Evolutionary conservation across 305 asterid species (phyloP).

Genomic region (Fraxinus sp.): DNA sequence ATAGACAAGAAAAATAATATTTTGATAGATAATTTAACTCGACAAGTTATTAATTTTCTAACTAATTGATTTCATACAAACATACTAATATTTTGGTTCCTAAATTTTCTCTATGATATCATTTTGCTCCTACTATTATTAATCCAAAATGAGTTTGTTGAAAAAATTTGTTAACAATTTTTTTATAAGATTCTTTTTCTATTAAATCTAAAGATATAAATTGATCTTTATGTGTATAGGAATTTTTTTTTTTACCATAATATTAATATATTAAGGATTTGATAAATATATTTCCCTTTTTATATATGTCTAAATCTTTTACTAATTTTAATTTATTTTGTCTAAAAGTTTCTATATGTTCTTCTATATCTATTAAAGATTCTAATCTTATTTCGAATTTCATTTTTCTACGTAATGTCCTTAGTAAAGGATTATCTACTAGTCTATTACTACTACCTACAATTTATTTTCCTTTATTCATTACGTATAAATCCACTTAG

Average conservation of each 20-base stretch:
- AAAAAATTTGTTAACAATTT: too few species aligned
- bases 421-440: background rate
- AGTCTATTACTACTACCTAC: background rate
- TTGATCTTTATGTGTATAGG: background rate
- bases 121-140: background rate
- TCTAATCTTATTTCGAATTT: background rate
- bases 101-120: background rate
- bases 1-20: too few species aligned
- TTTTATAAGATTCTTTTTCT: too few species aligned
- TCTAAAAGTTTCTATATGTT: background rate
- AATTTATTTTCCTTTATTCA: background rate
- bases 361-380: background rate
- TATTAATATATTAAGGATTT: too few species aligned
- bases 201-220: too few species aligned
- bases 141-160: background rate
- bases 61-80: too few species aligned
- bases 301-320: too few species aligned
- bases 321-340: too few species aligned
- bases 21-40: too few species aligned
- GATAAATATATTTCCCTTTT: background rate
- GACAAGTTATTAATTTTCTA: too few species aligned
- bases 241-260: background rate
- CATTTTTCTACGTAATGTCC: background rate
- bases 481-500: too few species aligned
- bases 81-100: background rate